A percentile compares a stretch with the other conserved stretches of the same genome.
phyloP scores from a whole-genome alignment of 371 early-diverging fungal species.

The Circinella minor region DNA sequence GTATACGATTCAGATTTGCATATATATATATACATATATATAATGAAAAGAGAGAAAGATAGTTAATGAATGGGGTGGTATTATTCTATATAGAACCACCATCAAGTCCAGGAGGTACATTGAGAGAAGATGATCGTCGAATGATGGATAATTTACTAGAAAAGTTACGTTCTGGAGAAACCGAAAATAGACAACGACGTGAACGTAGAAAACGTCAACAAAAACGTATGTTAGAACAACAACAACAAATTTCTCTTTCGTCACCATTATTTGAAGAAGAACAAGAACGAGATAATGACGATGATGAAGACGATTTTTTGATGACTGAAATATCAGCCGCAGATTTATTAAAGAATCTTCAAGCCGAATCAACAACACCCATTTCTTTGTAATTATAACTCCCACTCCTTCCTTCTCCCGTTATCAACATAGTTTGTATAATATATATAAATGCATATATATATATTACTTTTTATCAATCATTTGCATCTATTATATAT shows the following conservation, averaged over 20 bases:
- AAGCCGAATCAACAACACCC: slow-evolving; percentile 15
- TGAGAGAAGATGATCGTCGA: slow-evolving; percentile 36
- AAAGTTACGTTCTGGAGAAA: slow-evolving; percentile 43
- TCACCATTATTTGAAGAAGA: background rate
- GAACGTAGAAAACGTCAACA: slow-evolving; percentile 14
- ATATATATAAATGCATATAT: no score
- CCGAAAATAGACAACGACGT: slow-evolving; percentile 34
- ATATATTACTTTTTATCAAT: no score
- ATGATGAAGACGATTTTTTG: background rate
- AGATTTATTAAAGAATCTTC: slow-evolving; percentile 25
- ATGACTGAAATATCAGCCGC: slow-evolving; percentile 12
- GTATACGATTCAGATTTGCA: background rate
- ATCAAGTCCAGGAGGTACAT: background rate
- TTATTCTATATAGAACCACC: background rate
- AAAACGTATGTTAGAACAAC: slow-evolving; percentile 3
- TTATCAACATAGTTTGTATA: no score
- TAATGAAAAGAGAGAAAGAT: background rate
- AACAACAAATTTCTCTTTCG: background rate
- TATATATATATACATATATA: no score
- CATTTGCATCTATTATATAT: background rate
- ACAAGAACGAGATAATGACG: background rate
- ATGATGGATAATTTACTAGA: slow-evolving; percentile 52
- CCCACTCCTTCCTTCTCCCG: no score
- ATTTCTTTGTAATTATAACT: no score
- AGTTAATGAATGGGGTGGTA: background rate